phyloP scores from a whole-genome alignment of 1,139 yeast species.

The Candida smagusa region DNA sequence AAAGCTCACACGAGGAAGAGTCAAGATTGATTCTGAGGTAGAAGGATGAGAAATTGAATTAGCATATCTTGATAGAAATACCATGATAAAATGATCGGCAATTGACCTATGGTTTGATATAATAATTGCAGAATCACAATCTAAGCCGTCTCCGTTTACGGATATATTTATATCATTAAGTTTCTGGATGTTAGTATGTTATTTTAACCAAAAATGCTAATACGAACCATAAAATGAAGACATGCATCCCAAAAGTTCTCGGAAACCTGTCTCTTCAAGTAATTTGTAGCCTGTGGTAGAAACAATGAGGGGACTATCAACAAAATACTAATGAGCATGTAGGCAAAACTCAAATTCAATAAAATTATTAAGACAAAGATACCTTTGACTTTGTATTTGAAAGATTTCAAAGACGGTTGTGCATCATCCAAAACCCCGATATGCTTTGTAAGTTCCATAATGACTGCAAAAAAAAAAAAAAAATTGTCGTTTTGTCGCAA shows the following conservation, averaged over 20 bases:
- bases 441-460: conserved; percentile 23
- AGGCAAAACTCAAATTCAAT: conserved; percentile 13
- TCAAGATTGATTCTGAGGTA: conserved; percentile 9
- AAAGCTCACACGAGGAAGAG: conserved; percentile 44
- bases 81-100: conserved; percentile 51
- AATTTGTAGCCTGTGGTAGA: conserved; percentile 28
- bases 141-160: conserved; percentile 42
- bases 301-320: conserved; percentile 15
- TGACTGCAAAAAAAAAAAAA: conserved; percentile 3
- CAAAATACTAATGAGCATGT: conserved; percentile 24
- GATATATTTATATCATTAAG: conserved; percentile 35
- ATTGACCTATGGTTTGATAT: conserved; percentile 55
- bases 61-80: conserved; percentile 35
- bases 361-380: conserved; percentile 13
- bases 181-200: conserved; percentile 19
- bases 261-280: conserved; percentile 20
- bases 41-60: conserved; percentile 2
- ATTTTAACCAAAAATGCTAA: background rate
- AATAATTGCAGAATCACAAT: conserved; percentile 45
- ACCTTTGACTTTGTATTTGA: conserved; percentile 1
- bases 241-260: conserved; percentile 36
- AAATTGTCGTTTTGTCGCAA: background rate
- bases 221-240: conserved; percentile 31
- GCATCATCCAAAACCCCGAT: conserved; percentile 13
- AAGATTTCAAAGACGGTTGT: background rate